Evolutionary conservation across 495 filamentous ascomycete genomes (phyloP), one percentile per base, ranked within the genome.

Genomic region (Ramalina peruviana): DNA sequence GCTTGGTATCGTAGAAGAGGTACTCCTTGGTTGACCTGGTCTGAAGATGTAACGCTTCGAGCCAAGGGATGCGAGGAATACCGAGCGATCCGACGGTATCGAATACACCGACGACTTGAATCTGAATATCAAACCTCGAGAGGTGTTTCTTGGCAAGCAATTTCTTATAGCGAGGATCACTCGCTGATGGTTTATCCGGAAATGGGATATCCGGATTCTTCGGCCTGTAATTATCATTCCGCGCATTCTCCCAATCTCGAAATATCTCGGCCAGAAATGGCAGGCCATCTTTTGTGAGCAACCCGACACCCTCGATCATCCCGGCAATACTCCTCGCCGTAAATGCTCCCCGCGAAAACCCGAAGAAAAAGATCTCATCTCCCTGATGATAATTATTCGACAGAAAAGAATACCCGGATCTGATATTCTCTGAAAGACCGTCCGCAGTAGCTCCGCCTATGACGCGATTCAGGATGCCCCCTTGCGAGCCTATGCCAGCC

Each of bases 301-400:
- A 57, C 3, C 78, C 78, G 47, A 78, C 62, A 36, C 72, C 62
- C 7, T 60, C 69, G 17, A 80, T 70, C 0, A 81, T 52, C 0
- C 74, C 78, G 13, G 74, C 75, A 19, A 79, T 66, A 13, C 72
- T 68, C 16, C 78, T 66, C 3, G 70, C 78, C 1, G 78, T 79
- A 50, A 71, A 81, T n/a, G 58, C 58, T 39, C 78, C 78, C 7
- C 78, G 66, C 1, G 75, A 79, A 58, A 80, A 81, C 2, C 78
- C 78, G 47, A 81, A 71, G 46, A 76, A 72, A 59, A 69, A 75
- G 19, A 81, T 74, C 54, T 80, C 66, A 57, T 81, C 78, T 17
- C 72, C 75, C 3, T 60, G 55, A 9, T 61, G 56, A 49, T 73
- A 78, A 53, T 81, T 79, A 41, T 69, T 61, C 3, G 66, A 65